Conservation (phyloP, 345 rosid genomes). For the Salix caprea region DNA sequence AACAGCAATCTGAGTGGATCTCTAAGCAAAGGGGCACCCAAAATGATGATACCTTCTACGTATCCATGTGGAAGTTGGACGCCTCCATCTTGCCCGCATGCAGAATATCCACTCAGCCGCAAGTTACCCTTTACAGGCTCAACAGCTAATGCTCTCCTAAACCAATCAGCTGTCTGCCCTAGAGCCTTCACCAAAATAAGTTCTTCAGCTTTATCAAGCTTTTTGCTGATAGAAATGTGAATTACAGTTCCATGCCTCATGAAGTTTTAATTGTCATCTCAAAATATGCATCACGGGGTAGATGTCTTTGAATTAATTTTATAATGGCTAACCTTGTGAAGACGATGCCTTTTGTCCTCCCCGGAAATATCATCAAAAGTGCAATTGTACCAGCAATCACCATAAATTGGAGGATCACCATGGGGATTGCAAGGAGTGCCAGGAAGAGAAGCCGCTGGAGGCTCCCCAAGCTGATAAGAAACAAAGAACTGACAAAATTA, state of each 20-base stretch:
- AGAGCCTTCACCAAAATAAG: conserved; percentile 61
- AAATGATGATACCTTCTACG: conserved; percentile 65
- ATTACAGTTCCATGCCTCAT: neutral
- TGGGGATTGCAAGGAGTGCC: conserved; percentile 75
- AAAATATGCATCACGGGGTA: neutral
- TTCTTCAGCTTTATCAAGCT: conserved; percentile 5
- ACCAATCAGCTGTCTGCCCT: conserved; percentile 94
- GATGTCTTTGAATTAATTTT: neutral
- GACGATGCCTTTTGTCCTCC: conserved; percentile 78
- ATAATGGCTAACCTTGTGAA: conserved; percentile 62
- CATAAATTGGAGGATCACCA: conserved; percentile 67
- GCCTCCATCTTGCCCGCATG: conserved; percentile 99
- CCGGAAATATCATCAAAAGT: conserved; percentile 87
- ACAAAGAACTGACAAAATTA: conserved; percentile 14
- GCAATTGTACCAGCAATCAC: conserved; percentile 98
- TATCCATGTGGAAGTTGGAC: conserved; percentile 95
- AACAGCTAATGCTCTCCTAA: conserved; percentile 82
- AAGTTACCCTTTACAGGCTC: conserved; percentile 97
- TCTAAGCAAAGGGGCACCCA: conserved; percentile 6
- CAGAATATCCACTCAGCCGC: conserved; percentile 97
- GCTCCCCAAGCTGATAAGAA: conserved; percentile 82
- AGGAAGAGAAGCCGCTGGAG: conserved; percentile 45
- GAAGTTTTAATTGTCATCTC: neutral
- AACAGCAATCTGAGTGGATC: neutral
- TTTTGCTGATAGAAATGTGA: neutral